phyloP scores from a whole-genome alignment of 495 filamentous ascomycete genomes.

The Hypoxylon subgilvum region DNA sequence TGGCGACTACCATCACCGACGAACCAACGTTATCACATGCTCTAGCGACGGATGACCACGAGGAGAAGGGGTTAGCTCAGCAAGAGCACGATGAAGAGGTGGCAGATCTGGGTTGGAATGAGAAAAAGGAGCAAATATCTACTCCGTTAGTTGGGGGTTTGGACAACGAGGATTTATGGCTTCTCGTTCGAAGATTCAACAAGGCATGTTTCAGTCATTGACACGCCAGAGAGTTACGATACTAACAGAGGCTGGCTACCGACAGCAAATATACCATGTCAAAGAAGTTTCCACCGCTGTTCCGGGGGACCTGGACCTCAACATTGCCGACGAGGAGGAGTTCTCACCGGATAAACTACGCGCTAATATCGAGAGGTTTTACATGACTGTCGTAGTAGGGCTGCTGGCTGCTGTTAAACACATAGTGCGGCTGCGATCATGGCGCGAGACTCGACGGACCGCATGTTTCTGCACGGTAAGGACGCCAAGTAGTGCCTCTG shows the following conservation, averaged over 20 bases:
- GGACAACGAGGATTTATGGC: constrained; percentile 84
- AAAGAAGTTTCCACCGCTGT: constrained; percentile 64
- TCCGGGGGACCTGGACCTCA: constrained; percentile 72
- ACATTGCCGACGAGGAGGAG: constrained; percentile 79
- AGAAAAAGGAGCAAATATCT: constrained; percentile 62
- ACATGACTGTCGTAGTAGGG: constrained; percentile 79
- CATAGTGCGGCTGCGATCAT: constrained; percentile 76
- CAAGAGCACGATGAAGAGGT: constrained; percentile 48
- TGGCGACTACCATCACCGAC: constrained; percentile 39
- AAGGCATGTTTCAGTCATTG: constrained; percentile 59
- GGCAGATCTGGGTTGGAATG: constrained; percentile 76
- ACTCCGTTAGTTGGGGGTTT: constrained; percentile 72
- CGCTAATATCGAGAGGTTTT: constrained; percentile 79
- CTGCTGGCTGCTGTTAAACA: constrained; percentile 72
- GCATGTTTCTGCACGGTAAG: constrained; percentile 67
- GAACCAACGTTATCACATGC: constrained; percentile 47
- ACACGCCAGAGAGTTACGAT: background rate
- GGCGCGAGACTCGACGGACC: constrained; percentile 75
- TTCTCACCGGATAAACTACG: constrained; percentile 88
- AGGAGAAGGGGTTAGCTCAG: constrained; percentile 45
- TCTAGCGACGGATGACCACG: constrained; percentile 42
- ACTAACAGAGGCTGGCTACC: background rate
- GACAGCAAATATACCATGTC: constrained; percentile 86
- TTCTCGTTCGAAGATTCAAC: constrained; percentile 80
- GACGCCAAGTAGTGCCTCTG: background rate